Base-by-base conservation (phyloP, 2,329 filamentous ascomycete genomes). In the Apiospora sp. region DNA sequence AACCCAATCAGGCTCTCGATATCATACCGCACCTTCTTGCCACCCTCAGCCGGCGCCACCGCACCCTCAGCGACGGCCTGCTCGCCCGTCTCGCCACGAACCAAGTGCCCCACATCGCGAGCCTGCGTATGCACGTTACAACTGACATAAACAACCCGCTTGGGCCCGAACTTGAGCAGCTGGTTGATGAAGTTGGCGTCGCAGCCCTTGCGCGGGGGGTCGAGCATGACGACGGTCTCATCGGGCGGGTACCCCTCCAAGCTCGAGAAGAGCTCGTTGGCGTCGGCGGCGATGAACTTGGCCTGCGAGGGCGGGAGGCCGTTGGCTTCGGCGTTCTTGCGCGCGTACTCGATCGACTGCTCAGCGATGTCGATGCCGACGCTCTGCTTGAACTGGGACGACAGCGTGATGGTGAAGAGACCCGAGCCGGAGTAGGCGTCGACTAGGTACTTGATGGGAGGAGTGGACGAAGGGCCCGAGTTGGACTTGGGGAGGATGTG, bases 61-160 rank as follows among this genome's bases (percentile, higher is more conserved):
- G 8, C 6, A 14, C 54, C 74, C 74, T 48, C 77, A 3, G 78
- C 78, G 81, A 75, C 83, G 80, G 24, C 82, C 78, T 22, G 82
- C 54, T 64, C 58, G 79, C 68, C 78, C 22, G 82, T 81, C 78
- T 90, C 83, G 0, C 95, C 95, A 48, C 92, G 88, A 0, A 98
- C 94, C 78, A 99, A 84, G 74, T 96, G 90, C 0, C 95, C 96
- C 0, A 99, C 92, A 83, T 99, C 96, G 71, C 96, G 87, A 19
- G 96, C 96, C 87, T 98, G 96, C 12, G 96, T 98, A 81, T 99
- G 96, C 75, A 99, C 96, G 79, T 99, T 99, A 79, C 96, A 99
- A 80, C 94, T 97, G 54, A 99, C 96, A 81, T 99, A 99, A 5
- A 98, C 91, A 14, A 99, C 90, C 73, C 96, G 87, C 75, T 88